A percentile compares a stretch with the other conserved stretches of the same genome.
phyloP scores from a whole-genome alignment of 441 rosid species.

The Eutrema salsugineum region DNA sequence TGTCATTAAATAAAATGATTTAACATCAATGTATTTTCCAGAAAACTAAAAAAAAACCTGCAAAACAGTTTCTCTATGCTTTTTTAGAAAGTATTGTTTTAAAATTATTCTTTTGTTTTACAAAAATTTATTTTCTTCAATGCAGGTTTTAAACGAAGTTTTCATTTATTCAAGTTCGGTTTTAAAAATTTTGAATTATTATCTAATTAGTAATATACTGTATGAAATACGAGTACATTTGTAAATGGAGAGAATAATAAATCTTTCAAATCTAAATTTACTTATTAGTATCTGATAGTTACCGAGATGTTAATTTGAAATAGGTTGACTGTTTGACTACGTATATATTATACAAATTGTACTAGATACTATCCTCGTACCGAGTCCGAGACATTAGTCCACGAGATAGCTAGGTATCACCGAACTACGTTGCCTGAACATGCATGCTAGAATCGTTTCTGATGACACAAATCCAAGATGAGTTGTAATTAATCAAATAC shows the following conservation, averaged over 20 bases:
- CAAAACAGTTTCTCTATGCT: background rate
- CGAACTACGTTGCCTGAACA: constrained; percentile 10
- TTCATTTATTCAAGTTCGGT: too few relatives aligned
- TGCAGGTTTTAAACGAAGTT: too few relatives aligned
- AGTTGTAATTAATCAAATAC: background rate
- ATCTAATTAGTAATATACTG: too few relatives aligned
- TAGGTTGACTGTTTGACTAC: background rate
- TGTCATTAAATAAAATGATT: background rate
- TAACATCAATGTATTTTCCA: background rate
- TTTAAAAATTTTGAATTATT: too few relatives aligned
- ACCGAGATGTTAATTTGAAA: background rate
- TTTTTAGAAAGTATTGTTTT: too few relatives aligned
- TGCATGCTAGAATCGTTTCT: constrained; percentile 9
- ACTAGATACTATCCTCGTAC: constrained; percentile 4
- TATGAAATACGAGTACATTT: too few relatives aligned
- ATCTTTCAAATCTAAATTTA: background rate
- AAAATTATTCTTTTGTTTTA: too few relatives aligned
- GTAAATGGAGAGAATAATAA: too few relatives aligned
- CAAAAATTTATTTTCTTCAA: too few relatives aligned
- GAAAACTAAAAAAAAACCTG: background rate
- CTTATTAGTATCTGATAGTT: background rate
- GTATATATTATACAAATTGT: background rate
- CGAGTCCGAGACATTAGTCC: background rate
- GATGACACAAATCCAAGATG: background rate
- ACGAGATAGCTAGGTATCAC: background rate